These are phyloP conservation scores for Sistotremastrum suecicum DNA, from an alignment of 768 basidiomycete genomes.

Conservation along the genomic window DNA sequence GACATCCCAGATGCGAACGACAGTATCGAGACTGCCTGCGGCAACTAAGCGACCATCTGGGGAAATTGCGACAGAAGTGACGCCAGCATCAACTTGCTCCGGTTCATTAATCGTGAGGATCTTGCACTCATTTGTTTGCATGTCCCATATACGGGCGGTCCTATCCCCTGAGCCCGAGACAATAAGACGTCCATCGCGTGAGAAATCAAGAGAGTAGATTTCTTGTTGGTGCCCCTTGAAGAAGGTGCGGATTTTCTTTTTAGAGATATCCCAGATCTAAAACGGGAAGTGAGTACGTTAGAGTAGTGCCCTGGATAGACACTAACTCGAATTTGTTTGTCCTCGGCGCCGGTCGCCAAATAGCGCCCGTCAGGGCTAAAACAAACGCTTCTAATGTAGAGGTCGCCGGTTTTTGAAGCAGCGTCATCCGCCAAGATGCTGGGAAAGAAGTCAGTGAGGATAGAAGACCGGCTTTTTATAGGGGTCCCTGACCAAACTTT, in stretches of 20 bases:
- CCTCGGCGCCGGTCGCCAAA: slow-evolving; percentile 77
- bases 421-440: slow-evolving; percentile 70
- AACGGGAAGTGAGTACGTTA: not conserved
- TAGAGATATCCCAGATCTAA: slow-evolving; percentile 86
- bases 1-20: slow-evolving; percentile 76
- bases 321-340: slow-evolving; percentile 73
- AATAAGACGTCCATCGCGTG: slow-evolving; percentile 70
- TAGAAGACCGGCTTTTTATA: not conserved
- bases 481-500: slow-evolving; percentile 57
- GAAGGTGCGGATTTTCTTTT: slow-evolving; percentile 60
- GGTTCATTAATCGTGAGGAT: slow-evolving; percentile 36
- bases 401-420: slow-evolving; percentile 60
- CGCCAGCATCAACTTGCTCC: slow-evolving; percentile 51
- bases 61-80: slow-evolving; percentile 69
- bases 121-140: slow-evolving; percentile 30
- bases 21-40: slow-evolving; percentile 42
- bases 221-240: slow-evolving; percentile 88
- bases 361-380: slow-evolving; percentile 62
- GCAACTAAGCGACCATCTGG: slow-evolving; percentile 56
- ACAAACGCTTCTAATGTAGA: slow-evolving; percentile 82
- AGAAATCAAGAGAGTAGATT: slow-evolving; percentile 90
- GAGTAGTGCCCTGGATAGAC: slow-evolving; percentile 10
- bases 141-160: slow-evolving; percentile 48
- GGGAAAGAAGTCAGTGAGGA: not conserved
- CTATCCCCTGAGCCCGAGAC: slow-evolving; percentile 82